Evolutionary conservation across 2,329 filamentous ascomycete species (phyloP).

Genomic region (Rhexocercosporidium sp.): DNA sequence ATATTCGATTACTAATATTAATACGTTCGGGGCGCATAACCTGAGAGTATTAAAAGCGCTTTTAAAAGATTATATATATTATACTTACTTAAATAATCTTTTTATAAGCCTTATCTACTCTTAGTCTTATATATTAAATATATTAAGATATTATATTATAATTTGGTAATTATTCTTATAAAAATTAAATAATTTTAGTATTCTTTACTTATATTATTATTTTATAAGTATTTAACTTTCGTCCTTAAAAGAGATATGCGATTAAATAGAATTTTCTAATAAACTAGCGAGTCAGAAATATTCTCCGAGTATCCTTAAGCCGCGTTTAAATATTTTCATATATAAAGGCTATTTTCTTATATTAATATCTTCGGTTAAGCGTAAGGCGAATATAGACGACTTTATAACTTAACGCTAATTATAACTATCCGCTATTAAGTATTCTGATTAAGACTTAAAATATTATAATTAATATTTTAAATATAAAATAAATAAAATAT

Average conservation of each 20-base stretch:
- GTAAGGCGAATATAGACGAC: neutral
- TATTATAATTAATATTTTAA: neutral
- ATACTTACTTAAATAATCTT: neutral
- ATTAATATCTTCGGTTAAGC: neutral
- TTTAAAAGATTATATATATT: neutral
- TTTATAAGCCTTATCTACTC: neutral
- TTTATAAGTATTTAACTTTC: neutral
- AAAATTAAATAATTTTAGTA: neutral
- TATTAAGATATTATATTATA: neutral
- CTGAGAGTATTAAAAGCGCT: neutral
- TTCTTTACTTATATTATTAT: neutral
- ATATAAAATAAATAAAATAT: conserved; percentile 1
- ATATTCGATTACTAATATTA: neutral
- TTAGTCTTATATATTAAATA: no score
- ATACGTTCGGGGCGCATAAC: neutral
- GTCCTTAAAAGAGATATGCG: neutral
- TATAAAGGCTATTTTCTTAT: conserved; percentile 3
- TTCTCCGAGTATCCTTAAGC: conserved; percentile 5
- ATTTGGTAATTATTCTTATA: conserved; percentile 1
- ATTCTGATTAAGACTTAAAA: neutral
- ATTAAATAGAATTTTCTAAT: conserved; percentile 11
- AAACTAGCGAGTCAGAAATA: neutral
- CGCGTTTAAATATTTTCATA: neutral
- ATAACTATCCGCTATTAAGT: no score
- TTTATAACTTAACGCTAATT: no score